Percentiles rank a stretch among this genome's conserved stretches.
Evolutionary conservation across 176 grass and related monocot genomes (phyloP).

Genomic region (Otatea glauca): DNA sequence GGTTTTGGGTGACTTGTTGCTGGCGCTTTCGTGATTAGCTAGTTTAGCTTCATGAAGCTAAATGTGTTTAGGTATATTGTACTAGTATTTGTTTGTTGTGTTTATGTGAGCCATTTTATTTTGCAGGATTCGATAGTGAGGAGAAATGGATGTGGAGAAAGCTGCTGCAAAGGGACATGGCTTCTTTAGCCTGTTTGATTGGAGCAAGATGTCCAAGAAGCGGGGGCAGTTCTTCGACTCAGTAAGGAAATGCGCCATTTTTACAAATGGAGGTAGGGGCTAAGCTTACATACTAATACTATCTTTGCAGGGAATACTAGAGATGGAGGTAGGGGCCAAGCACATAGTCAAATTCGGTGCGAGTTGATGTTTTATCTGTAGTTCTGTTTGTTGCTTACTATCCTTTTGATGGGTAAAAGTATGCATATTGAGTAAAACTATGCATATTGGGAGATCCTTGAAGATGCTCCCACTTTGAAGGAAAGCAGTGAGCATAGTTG

Average conservation of each 20-base stretch:
- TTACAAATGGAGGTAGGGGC: neutral
- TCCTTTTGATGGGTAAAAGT: no score
- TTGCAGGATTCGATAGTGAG: conserved; percentile 30
- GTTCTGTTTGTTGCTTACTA: neutral
- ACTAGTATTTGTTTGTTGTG: no score
- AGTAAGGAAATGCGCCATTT: conserved; percentile 32
- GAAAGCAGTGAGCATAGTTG: conserved; percentile 72
- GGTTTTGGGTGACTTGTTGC: no score
- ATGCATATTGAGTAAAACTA: neutral
- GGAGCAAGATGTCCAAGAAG: conserved; percentile 75
- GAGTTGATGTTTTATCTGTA: neutral
- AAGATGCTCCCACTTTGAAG: conserved; percentile 64
- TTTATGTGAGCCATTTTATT: conserved; percentile 35
- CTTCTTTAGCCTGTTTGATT: conserved; percentile 85
- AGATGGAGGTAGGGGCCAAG: conserved; percentile 43
- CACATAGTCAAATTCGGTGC: conserved; percentile 52
- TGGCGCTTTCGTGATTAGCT: no score
- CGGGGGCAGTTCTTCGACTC: conserved; percentile 24
- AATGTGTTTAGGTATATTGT: no score
- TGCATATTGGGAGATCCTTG: conserved; percentile 56
- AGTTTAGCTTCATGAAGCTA: no score
- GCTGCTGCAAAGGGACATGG: conserved; percentile 67
- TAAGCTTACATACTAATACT: neutral
- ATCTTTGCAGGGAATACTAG: conserved; percentile 47
- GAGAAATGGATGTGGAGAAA: conserved; percentile 77